A percentile compares a stretch with the other conserved stretches of the same genome.
phyloP scores from a whole-genome alignment of 2,329 filamentous ascomycete genomes.

The Ceratocystis cacaofunesta region DNA sequence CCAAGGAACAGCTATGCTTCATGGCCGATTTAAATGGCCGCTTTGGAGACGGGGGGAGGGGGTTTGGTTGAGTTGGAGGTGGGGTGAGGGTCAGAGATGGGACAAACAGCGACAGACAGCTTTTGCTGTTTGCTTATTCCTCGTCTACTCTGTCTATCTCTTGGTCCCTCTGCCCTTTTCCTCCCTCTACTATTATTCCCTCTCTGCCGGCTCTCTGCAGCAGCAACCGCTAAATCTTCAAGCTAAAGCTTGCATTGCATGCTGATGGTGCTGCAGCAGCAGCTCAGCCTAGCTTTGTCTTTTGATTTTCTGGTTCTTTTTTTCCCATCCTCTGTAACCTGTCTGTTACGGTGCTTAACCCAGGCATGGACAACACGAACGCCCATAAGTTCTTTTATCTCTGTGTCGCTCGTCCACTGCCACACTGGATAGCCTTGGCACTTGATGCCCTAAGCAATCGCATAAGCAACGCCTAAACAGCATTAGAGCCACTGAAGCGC shows the following conservation, averaged over 20 bases:
- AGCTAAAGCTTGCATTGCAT: too few relatives aligned
- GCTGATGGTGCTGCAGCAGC: too few relatives aligned
- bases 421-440: too few relatives aligned
- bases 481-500: too few relatives aligned
- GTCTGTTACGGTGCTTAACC: background rate
- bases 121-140: background rate
- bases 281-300: too few relatives aligned
- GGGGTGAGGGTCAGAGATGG: background rate
- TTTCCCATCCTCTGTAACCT: background rate
- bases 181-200: background rate
- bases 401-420: too few relatives aligned
- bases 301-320: background rate
- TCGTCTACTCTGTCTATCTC: background rate
- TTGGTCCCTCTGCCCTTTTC: background rate
- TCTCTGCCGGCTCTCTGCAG: background rate
- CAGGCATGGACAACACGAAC: too few relatives aligned
- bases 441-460: too few relatives aligned
- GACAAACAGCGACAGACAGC: background rate
- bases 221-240: background rate
- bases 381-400: too few relatives aligned
- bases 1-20: background rate
- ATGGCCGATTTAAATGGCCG: background rate
- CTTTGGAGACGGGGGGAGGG: background rate
- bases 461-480: too few relatives aligned
- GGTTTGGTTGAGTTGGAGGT: background rate